A percentile compares a stretch with the other conserved stretches of the same genome.
Evolutionary conservation across 2,329 filamentous ascomycete species (phyloP).

Genomic region (Alternaria angustiovoidea): DNA sequence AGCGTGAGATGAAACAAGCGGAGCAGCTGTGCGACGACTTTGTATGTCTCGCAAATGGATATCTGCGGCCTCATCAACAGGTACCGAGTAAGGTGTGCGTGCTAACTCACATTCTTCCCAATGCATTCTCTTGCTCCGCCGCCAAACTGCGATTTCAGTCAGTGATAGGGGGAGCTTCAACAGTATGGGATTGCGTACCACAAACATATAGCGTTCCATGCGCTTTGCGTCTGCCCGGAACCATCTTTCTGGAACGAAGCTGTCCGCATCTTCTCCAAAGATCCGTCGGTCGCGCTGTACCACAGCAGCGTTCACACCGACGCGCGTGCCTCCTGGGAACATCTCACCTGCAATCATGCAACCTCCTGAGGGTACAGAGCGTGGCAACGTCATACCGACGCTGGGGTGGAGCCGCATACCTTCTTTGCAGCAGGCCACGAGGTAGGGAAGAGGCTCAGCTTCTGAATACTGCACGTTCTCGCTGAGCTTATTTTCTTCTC

Average conservation of each 20-base stretch:
- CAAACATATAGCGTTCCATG: constrained; percentile 64
- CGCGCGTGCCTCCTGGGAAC: constrained; percentile 72
- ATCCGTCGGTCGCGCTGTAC: constrained; percentile 71
- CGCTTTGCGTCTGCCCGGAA: constrained; percentile 58
- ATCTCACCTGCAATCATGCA: constrained; percentile 67
- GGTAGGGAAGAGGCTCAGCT: constrained; percentile 72
- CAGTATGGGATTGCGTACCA: background rate
- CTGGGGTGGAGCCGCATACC: constrained; percentile 78
- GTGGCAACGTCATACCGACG: constrained; percentile 73
- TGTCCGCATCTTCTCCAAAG: constrained; percentile 72
- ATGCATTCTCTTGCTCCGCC: constrained; percentile 5
- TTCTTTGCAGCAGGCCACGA: constrained; percentile 79
- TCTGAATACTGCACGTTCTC: constrained; percentile 59
- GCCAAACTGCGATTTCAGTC: background rate
- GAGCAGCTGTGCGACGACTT: constrained; percentile 15
- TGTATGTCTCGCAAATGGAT: constrained; percentile 17
- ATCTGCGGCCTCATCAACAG: background rate
- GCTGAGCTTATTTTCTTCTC: constrained; percentile 22
- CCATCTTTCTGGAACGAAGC: constrained; percentile 73
- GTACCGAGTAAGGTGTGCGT: background rate
- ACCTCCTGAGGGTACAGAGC: constrained; percentile 71
- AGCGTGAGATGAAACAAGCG: too few relatives aligned
- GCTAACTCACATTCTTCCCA: constrained; percentile 5
- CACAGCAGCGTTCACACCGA: constrained; percentile 77
- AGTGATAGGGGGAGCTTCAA: background rate